A percentile compares a stretch with the other conserved stretches of the same genome.
phyloP scores from a whole-genome alignment of 805 yeast genomes.

The Pichia cephalocereana region DNA sequence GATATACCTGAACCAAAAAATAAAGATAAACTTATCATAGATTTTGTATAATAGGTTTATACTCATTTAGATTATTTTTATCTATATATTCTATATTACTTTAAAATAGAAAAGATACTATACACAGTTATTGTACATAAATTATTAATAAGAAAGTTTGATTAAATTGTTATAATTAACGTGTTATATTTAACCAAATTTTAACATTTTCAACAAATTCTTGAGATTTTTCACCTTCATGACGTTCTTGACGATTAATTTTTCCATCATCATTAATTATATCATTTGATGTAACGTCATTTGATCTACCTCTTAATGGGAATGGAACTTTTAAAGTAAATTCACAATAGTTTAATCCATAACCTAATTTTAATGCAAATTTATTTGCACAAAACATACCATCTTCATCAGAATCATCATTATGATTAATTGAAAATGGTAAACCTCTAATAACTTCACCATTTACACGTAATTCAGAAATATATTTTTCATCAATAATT shows the following conservation, averaged over 20 bases:
- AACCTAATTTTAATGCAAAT: slow-evolving; percentile 27
- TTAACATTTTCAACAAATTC: slow-evolving; percentile 25
- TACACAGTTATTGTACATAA: slow-evolving; percentile 1
- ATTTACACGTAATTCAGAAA: slow-evolving; percentile 32
- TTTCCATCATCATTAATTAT: background rate
- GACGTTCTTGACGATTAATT: background rate
- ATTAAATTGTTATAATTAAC: background rate
- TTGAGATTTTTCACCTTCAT: slow-evolving; percentile 3
- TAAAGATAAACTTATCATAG: background rate
- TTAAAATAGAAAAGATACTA: too few species aligned
- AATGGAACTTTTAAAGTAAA: slow-evolving; percentile 25
- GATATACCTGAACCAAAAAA: background rate
- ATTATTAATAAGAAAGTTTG: background rate
- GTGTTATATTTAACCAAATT: slow-evolving; percentile 34
- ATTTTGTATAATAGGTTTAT: background rate
- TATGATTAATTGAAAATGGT: slow-evolving; percentile 32
- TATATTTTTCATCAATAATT: slow-evolving; percentile 30
- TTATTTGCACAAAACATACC: slow-evolving; percentile 25
- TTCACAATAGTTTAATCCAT: slow-evolving; percentile 38
- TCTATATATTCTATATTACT: too few species aligned
- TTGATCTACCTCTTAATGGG: slow-evolving; percentile 7
- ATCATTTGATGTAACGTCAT: background rate
- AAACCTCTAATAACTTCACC: slow-evolving; percentile 36
- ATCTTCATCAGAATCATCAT: slow-evolving; percentile 12
- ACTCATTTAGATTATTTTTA: too few species aligned